These are phyloP conservation scores for Lepidium campestre DNA, from an alignment of 441 rosid species.

Conservation along the genomic window DNA sequence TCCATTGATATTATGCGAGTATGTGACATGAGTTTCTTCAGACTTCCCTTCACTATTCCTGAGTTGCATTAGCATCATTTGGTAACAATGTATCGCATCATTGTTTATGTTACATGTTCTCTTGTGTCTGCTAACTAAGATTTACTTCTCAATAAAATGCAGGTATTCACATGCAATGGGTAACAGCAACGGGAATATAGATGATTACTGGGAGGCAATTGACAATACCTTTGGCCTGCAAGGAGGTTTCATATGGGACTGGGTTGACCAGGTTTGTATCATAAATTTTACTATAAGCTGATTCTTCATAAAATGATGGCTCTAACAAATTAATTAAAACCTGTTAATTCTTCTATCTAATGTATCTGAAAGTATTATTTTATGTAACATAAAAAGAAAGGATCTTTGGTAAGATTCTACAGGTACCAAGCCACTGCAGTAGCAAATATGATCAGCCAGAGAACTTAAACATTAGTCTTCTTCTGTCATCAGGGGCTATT, in stretches of 20 bases:
- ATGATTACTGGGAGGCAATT: constrained; percentile 93
- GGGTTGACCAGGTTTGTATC: constrained; percentile 90
- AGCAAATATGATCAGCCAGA: not conserved
- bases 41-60: not conserved
- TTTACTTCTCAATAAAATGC: constrained; percentile 27
- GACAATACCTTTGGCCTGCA: constrained; percentile 93
- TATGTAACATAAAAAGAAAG: not conserved
- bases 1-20: constrained; percentile 99
- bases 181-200: constrained; percentile 86
- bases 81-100: not conserved
- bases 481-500: constrained; percentile 53
- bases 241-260: constrained; percentile 99
- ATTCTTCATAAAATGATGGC: not conserved
- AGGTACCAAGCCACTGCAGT: constrained; percentile 8
- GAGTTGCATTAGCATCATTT: constrained; percentile 6
- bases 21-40: constrained; percentile 28
- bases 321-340: not conserved
- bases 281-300: not conserved
- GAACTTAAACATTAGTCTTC: not conserved
- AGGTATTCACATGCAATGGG: constrained; percentile 99
- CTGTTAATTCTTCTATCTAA: not conserved
- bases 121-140: constrained; percentile 10
- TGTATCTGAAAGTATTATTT: not conserved
- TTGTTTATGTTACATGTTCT: not conserved
- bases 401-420: not conserved